Evolutionary conservation across 2,329 filamentous ascomycete genomes (phyloP).

Genomic region (Parastagonospora nodorum): DNA sequence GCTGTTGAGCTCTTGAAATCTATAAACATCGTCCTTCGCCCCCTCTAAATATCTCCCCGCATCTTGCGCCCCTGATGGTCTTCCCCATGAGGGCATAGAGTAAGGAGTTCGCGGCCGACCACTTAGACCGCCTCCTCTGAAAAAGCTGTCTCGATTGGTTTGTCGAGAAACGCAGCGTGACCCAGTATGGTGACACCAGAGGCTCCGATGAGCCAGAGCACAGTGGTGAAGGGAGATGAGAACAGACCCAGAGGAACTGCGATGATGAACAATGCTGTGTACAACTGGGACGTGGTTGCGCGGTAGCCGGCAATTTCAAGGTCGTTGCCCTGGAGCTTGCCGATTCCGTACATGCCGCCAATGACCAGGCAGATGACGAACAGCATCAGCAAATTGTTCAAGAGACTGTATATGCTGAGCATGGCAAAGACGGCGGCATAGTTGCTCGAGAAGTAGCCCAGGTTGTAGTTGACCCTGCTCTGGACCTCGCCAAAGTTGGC

Average conservation of each 20-base stretch:
- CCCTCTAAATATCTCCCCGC: slow-evolving; percentile 57
- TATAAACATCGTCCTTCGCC: slow-evolving; percentile 50
- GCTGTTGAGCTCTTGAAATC: slow-evolving; percentile 70
- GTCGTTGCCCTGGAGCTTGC: slow-evolving; percentile 86
- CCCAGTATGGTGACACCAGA: slow-evolving; percentile 92
- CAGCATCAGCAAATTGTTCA: slow-evolving; percentile 83
- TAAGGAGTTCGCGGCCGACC: slow-evolving; percentile 99
- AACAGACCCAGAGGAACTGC: slow-evolving; percentile 83
- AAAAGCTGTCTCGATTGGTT: slow-evolving; percentile 99
- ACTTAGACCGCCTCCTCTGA: slow-evolving; percentile 99
- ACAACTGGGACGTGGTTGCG: slow-evolving; percentile 89
- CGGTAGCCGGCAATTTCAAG: slow-evolving; percentile 82
- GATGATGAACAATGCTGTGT: slow-evolving; percentile 83
- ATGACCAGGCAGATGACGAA: slow-evolving; percentile 91
- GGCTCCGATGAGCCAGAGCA: slow-evolving; percentile 95
- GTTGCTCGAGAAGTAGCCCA: slow-evolving; percentile 97
- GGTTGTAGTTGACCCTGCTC: slow-evolving; percentile 94
- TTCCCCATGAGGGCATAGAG: slow-evolving; percentile 95
- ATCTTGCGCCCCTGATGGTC: slow-evolving; percentile 79
- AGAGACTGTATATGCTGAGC: slow-evolving; percentile 91
- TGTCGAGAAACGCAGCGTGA: slow-evolving; percentile 95
- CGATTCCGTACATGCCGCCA: slow-evolving; percentile 87
- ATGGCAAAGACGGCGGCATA: slow-evolving; percentile 93
- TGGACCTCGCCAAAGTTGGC: slow-evolving; percentile 89
- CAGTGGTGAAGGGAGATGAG: slow-evolving; percentile 81